A percentile compares a stretch with the other conserved stretches of the same genome.
These are phyloP conservation scores for Ganoderma meredithae DNA, from an alignment of 1,284 basidiomycete genomes.

Conservation along the genomic window DNA sequence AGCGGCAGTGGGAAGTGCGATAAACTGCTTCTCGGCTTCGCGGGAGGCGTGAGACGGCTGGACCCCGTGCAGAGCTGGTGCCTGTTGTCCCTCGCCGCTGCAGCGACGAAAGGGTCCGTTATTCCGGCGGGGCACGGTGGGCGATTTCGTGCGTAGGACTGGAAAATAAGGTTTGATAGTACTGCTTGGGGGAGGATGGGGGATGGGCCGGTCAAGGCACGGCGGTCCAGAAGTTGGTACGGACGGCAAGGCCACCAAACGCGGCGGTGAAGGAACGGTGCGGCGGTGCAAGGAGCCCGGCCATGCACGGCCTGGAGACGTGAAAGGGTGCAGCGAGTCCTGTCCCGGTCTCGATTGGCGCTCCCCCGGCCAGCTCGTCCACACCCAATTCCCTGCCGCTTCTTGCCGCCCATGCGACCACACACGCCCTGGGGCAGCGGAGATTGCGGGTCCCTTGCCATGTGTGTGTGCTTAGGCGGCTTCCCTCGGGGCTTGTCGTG, in stretches of 20 bases:
- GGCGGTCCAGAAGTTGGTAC: not conserved
- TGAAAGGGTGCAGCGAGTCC: not conserved
- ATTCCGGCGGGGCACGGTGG: not conserved
- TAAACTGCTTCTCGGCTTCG: constrained; percentile 1
- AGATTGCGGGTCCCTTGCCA: not conserved
- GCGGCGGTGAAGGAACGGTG: not conserved
- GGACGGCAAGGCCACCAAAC: not conserved
- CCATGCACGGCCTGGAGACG: not conserved
- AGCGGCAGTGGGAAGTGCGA: not conserved
- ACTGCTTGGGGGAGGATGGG: not conserved
- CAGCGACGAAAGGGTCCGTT: not conserved
- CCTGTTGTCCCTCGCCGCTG: not conserved
- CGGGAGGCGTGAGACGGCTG: not conserved
- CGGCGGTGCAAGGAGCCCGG: not conserved
- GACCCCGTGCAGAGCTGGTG: not conserved
- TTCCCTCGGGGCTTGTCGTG: not conserved
- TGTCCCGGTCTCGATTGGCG: not conserved
- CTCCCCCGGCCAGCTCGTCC: not conserved
- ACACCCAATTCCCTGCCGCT: not conserved
- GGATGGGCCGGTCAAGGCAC: not conserved
- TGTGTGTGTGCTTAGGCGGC: not conserved
- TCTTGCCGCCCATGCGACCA: not conserved
- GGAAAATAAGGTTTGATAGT: not conserved
- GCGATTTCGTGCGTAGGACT: not conserved
- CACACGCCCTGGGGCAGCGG: not conserved